These are phyloP conservation scores for Candida nemodendra DNA, from an alignment of 805 yeast genomes.

Conservation along the genomic window DNA sequence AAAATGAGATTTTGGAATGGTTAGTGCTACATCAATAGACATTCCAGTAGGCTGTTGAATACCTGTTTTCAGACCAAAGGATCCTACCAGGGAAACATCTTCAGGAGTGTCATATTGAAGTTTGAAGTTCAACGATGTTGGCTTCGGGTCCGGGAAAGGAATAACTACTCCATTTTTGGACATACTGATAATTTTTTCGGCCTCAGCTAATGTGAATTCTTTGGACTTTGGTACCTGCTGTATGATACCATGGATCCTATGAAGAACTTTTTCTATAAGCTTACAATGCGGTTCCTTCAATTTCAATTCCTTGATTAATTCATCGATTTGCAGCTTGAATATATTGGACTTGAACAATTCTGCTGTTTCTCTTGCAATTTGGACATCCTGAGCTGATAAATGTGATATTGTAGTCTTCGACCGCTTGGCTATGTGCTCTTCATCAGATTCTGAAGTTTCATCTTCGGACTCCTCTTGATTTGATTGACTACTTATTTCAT, in stretches of 20 bases:
- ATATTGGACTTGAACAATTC: constrained; percentile 93
- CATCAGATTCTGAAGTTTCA: constrained; percentile 11
- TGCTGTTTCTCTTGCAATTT: constrained; percentile 89
- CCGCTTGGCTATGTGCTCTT: constrained; percentile 12
- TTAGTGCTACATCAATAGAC: constrained; percentile 74
- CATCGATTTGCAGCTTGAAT: constrained; percentile 93
- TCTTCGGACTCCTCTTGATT: constrained; percentile 7
- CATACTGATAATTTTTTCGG: constrained; percentile 50
- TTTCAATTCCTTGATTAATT: constrained; percentile 75
- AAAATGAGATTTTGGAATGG: constrained; percentile 75
- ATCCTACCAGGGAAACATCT: constrained; percentile 78
- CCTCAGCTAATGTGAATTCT: constrained; percentile 54
- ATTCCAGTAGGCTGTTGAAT: constrained; percentile 60
- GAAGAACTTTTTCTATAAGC: constrained; percentile 71
- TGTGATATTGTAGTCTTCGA: constrained; percentile 19
- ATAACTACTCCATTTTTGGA: constrained; percentile 50
- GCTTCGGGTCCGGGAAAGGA: constrained; percentile 92
- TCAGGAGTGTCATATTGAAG: constrained; percentile 70
- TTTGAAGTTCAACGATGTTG: constrained; percentile 63
- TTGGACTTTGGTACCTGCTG: constrained; percentile 60
- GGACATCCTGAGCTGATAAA: constrained; percentile 77
- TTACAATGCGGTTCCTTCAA: constrained; percentile 67
- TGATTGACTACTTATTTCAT: no score
- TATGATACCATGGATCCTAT: constrained; percentile 66
- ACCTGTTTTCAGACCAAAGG: constrained; percentile 84